These are phyloP conservation scores for Fusarium sublunatum DNA, from an alignment of 2,329 filamentous ascomycete species.

Conservation along the genomic window DNA sequence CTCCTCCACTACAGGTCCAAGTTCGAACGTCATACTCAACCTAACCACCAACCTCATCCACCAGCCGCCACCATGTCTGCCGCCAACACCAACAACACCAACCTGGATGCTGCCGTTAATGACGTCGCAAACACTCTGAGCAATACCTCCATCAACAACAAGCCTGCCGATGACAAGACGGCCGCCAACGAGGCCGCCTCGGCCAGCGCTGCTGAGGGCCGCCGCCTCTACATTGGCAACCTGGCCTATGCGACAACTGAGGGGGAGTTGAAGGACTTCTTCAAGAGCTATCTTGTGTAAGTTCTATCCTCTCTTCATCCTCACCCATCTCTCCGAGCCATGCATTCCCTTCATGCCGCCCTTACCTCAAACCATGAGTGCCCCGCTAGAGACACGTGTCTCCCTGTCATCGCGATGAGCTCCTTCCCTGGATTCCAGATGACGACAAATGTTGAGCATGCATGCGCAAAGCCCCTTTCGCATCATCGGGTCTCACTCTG, in stretches of 20 bases:
- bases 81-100: constrained; percentile 51
- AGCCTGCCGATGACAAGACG: constrained; percentile 64
- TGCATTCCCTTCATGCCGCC: constrained; percentile 2
- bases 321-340: background rate
- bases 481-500: constrained; percentile 8
- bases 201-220: constrained; percentile 97
- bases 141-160: constrained; percentile 73
- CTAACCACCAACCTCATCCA: constrained; percentile 56
- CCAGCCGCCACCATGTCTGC: constrained; percentile 82
- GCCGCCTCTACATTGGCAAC: constrained; percentile 99
- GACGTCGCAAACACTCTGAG: constrained; percentile 79
- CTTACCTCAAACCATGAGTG: constrained; percentile 2
- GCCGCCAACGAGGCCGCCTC: constrained; percentile 89
- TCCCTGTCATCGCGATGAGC: constrained; percentile 24
- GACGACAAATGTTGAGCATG: constrained; percentile 24
- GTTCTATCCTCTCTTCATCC: constrained; percentile 55
- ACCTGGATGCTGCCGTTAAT: constrained; percentile 74
- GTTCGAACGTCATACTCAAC: constrained; percentile 61
- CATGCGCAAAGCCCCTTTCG: constrained; percentile 14
- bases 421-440: constrained; percentile 18
- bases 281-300: constrained; percentile 99
- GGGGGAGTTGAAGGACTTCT: constrained; percentile 99
- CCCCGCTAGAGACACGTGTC: constrained; percentile 44
- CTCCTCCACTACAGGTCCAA: constrained; percentile 53
- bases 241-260: constrained; percentile 99